Evolutionary conservation across 2,329 filamentous ascomycete species (phyloP), one percentile per base, ranked within the genome.

Genomic region (Aspergillus novofumigatus): DNA sequence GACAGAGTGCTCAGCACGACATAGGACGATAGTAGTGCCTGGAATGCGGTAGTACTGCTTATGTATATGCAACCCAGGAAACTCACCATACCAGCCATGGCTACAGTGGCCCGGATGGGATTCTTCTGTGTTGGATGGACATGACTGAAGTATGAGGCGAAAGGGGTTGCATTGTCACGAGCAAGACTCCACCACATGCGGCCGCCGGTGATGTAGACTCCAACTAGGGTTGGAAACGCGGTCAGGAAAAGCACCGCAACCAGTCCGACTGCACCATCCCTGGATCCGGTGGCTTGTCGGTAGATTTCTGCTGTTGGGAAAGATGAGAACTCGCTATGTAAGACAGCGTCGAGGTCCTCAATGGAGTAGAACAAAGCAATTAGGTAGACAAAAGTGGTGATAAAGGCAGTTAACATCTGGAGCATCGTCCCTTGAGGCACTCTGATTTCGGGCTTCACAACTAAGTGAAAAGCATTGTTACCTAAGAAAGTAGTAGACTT

Each of bases 221-320:
- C 83, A 5, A 83, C 78, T 29, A 79, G 73, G 47, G 80, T 80
- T 59, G 78, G 76, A 56, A 83, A 74, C 1, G 79, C 80, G 2
- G 81, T 79, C 0, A 86, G 67, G 60, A 83, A 78, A 28, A 83
- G 77, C 1, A 88, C 76, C 32, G 81, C 69, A 0, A 84, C 74
- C 3, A 86, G 69, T 0, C 80, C 81, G 0, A 80, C 76, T 0
- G 83, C 80, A 1, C 81, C 83, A 0, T 75, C 75, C 0, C 72
- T 74, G 1, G 78, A 80, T 0, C 79, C 78, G 0, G 83, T 85
- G 0, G 82, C 83, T 69, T 86, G 83, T 26, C 69, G 77, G 69
- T 89, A 90, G 57, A 90, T 86, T 53, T 86, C 83, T 6, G 85
- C 83, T 11, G 89, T 82, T 0, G 88, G 87, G 62, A 86, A 87